Conservation (phyloP, 2,329 filamentous ascomycete species). For the Aspergillus ruber region DNA sequence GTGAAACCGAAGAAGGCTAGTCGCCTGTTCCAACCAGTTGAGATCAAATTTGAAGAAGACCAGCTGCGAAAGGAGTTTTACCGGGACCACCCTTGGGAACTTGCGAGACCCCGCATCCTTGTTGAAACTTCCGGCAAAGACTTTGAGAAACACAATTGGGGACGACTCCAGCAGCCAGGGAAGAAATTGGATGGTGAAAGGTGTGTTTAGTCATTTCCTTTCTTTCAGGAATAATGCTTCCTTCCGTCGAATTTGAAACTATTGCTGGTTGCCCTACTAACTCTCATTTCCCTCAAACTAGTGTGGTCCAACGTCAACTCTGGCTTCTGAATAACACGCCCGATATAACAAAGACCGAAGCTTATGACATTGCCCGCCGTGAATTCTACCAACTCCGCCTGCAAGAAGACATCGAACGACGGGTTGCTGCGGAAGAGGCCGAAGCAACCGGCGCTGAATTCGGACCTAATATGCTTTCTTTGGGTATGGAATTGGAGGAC, state of each 20-base stretch:
- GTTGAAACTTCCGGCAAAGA: conserved; percentile 84
- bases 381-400: conserved; percentile 88
- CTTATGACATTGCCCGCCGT: conserved; percentile 80
- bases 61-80: conserved; percentile 74
- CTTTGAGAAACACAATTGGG: conserved; percentile 70
- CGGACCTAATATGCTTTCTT: conserved; percentile 65
- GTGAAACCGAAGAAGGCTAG: conserved; percentile 58
- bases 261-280: conserved; percentile 6
- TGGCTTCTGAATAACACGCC: conserved; percentile 67
- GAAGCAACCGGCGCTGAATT: conserved; percentile 81
- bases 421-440: conserved; percentile 84
- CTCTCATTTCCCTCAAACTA: conserved; percentile 32
- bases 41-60: conserved; percentile 78
- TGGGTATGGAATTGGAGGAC: conserved; percentile 79
- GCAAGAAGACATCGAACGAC: conserved; percentile 70
- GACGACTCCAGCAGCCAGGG: conserved; percentile 64
- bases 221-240: too few relatives aligned
- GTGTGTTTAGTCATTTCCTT: conserved; percentile 42
- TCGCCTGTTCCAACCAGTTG: conserved; percentile 72
- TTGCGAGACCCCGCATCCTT: conserved; percentile 79
- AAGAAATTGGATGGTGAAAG: conserved; percentile 77
- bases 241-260: not conserved
- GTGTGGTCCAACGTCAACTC: conserved; percentile 85
- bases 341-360: conserved; percentile 55
- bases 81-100: conserved; percentile 92